Percentiles rank a stretch among this genome's conserved stretches.
These are phyloP conservation scores for Geotrichum cucujoidarum DNA, from an alignment of 1,139 yeast genomes.

Conservation along the genomic window DNA sequence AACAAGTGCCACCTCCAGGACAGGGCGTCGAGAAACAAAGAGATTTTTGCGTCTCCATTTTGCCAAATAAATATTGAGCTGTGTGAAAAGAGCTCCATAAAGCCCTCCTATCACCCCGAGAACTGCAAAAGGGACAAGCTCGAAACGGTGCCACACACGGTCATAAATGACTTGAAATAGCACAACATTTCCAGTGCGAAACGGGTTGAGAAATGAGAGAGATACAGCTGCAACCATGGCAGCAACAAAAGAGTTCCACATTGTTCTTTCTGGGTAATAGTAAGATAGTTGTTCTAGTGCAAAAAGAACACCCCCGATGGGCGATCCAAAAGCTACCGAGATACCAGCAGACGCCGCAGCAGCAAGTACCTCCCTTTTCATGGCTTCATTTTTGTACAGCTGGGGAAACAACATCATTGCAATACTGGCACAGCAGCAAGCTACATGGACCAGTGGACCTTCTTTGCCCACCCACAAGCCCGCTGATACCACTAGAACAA, in stretches of 20 bases:
- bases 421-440: constrained; percentile 59
- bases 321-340: constrained; percentile 89
- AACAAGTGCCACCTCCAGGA: constrained; percentile 48
- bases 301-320: constrained; percentile 90
- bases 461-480: constrained; percentile 92
- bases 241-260: constrained; percentile 81
- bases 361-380: constrained; percentile 57
- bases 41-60: constrained; percentile 33
- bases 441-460: constrained; percentile 87
- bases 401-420: constrained; percentile 38
- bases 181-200: constrained; percentile 53
- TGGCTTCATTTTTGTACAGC: constrained; percentile 33
- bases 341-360: constrained; percentile 94
- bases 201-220: constrained; percentile 56
- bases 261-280: constrained; percentile 56
- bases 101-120: constrained; percentile 68
- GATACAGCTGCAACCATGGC: constrained; percentile 70
- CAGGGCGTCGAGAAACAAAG: constrained; percentile 26
- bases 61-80: constrained; percentile 45
- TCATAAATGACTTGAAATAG: constrained; percentile 63
- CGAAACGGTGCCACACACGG: constrained; percentile 68
- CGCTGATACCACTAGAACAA: constrained; percentile 65
- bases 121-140: constrained; percentile 60
- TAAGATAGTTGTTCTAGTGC: constrained; percentile 70
- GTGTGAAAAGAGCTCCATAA: constrained; percentile 54